Evolutionary conservation across 345 rosid genomes (phyloP).

Genomic region (Populus deltoides): DNA sequence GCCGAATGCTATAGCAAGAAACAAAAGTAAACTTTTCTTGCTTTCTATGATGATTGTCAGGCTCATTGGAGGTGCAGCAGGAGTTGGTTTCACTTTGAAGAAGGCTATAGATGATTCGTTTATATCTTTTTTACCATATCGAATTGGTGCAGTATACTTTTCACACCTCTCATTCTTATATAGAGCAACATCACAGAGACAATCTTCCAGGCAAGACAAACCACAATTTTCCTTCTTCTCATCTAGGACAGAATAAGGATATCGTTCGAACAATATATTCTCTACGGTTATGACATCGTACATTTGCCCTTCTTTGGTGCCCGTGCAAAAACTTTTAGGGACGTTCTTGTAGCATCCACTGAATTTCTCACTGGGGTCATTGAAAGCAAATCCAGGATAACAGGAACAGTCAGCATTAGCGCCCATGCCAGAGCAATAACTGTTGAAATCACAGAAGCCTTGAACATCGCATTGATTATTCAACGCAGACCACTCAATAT

Average conservation of each 20-base stretch:
- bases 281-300: background rate
- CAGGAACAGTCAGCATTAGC: background rate
- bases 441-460: conserved; percentile 26
- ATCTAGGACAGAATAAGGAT: background rate
- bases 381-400: conserved; percentile 7
- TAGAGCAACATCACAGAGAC: conserved; percentile 4
- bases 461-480: background rate
- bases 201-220: conserved; percentile 11
- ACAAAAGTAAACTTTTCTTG: too few species aligned
- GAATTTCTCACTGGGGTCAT: background rate
- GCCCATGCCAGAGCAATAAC: conserved; percentile 14
- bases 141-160: conserved; percentile 1
- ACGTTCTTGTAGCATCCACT: background rate
- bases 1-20: conserved; percentile 13
- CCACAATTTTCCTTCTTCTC: background rate
- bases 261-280: background rate
- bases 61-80: too few species aligned
- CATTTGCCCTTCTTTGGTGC: background rate
- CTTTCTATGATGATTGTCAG: too few species aligned
- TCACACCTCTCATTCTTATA: background rate
- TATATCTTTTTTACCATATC: background rate
- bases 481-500: conserved; percentile 1
- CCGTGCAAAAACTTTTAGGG: background rate
- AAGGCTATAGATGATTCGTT: too few species aligned
- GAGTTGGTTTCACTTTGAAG: too few species aligned